Base-by-base conservation (phyloP, 2,329 filamentous ascomycete species). In the Plenodomus biglobosus region DNA sequence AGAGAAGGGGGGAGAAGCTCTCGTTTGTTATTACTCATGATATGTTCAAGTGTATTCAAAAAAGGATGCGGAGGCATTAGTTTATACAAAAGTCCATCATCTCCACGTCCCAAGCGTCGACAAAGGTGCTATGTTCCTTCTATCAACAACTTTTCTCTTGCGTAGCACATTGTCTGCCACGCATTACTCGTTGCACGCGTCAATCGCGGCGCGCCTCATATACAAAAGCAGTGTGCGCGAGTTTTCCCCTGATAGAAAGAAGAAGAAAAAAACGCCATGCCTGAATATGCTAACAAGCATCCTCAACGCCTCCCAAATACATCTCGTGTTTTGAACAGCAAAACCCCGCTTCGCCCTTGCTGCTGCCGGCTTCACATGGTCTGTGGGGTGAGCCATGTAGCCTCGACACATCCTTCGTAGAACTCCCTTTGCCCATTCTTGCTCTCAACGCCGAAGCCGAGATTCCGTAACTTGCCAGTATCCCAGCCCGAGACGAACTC, bases 401-500 rank as follows among this genome's bases (percentile, higher is more conserved):
- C 70, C 44, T 71, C 62, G 27, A 64, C 47, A 48, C 73, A 75
- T 0, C 58, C 68, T 48, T 64, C 69, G 42, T 57, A 70, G 44
- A 61, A 70, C 35, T 56, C 43, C 13, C 59, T 50, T 27, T 64
- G 56, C 38, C 60, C 68, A 50, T 66, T 69, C 30, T 70, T 55
- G 15, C 61, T 61, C 18, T 67, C 66, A 3, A 62, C 59, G n/a
- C 64, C 64, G 44, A 70, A 71, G 16, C 68, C 69, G 44, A 70
- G 64, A 16, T 64, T 60, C 18, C 59, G 56, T 40, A 74, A 67
- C 46, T 68, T 72, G 27, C 63, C 65, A 1, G 66, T 53, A 37
- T 72, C 69, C 72, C 72, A 75, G 5, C 71, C 72, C 3, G 61
- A 66, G 8, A 68, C 65, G 38, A 72, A 73, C 20, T 71, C 66